Conservation (phyloP, 1,284 basidiomycete species). For the Ustilago cynodontis region DNA sequence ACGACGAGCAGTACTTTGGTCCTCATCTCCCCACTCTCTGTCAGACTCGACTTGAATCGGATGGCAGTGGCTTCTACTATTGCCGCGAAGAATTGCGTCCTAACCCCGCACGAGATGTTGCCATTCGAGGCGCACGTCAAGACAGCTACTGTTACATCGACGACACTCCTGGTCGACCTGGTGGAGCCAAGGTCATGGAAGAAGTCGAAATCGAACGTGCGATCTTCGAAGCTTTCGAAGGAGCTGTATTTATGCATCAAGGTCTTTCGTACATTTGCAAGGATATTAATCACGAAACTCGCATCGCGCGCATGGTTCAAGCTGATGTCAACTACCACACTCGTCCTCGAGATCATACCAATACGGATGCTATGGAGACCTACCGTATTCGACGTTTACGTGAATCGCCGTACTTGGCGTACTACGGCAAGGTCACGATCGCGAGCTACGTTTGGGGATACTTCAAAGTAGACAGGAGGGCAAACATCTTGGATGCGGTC, state of each 20-base stretch:
- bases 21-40: constrained; percentile 71
- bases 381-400: constrained; percentile 81
- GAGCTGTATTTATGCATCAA: constrained; percentile 72
- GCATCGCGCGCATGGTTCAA: constrained; percentile 78
- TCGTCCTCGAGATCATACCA: constrained; percentile 74
- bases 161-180: constrained; percentile 72
- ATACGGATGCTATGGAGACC: constrained; percentile 83
- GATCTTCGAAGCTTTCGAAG: constrained; percentile 80
- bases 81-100: constrained; percentile 82
- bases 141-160: constrained; percentile 84
- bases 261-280: constrained; percentile 75
- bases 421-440: constrained; percentile 81
- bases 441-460: constrained; percentile 79
- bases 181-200: constrained; percentile 77
- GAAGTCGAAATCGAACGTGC: constrained; percentile 88
- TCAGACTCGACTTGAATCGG: constrained; percentile 75
- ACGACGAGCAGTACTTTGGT: constrained; percentile 83
- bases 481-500: constrained; percentile 81
- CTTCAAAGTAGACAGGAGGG: constrained; percentile 67
- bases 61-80: constrained; percentile 81
- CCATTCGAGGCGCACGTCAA: constrained; percentile 82
- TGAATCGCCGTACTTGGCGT: constrained; percentile 75
- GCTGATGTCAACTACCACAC: constrained; percentile 88
- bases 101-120: constrained; percentile 78
- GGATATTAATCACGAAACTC: constrained; percentile 84